Percentiles rank a stretch among this genome's conserved stretches.
Conservation (phyloP, 225 moss, liverwort and hornwort species). For the Sphagnum contortum region DNA sequence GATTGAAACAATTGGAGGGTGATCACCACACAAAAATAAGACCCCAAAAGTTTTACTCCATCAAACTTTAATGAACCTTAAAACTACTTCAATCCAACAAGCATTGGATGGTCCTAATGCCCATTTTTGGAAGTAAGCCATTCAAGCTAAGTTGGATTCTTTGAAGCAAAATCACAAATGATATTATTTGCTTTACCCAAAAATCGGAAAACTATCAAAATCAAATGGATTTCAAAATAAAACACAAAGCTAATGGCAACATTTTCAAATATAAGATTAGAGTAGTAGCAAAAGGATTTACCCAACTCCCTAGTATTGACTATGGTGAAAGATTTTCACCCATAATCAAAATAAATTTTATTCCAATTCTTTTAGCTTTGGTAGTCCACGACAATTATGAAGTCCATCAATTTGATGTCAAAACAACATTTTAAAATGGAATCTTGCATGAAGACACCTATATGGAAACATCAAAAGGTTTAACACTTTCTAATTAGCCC, state of each 20-base stretch:
- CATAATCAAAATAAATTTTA: not conserved
- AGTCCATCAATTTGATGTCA: constrained; percentile 2
- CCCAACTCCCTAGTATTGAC: not conserved
- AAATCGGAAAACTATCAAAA: not conserved
- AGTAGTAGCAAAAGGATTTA: constrained; percentile 4
- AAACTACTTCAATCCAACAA: not conserved
- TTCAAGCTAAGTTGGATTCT: not conserved
- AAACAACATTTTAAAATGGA: constrained; percentile 7
- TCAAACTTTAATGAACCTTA: too few species aligned
- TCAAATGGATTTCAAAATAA: constrained; percentile 9
- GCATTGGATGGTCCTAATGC: not conserved
- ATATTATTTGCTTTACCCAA: not conserved
- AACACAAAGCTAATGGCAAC: not conserved
- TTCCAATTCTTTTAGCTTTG: constrained; percentile 1
- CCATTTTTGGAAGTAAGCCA: not conserved
- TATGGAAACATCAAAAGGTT: not conserved
- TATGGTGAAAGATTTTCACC: constrained; percentile 8
- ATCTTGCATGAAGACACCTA: constrained; percentile 1
- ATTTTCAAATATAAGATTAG: constrained; percentile 6
- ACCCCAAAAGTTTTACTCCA: too few species aligned
- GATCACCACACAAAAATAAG: too few species aligned
- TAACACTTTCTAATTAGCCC: too few species aligned
- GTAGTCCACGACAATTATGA: not conserved
- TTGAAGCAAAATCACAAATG: not conserved
- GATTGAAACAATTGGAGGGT: too few species aligned